Evolutionary conservation across 805 yeast species (phyloP).

Genomic region (Metschnikowia dekortorum): DNA sequence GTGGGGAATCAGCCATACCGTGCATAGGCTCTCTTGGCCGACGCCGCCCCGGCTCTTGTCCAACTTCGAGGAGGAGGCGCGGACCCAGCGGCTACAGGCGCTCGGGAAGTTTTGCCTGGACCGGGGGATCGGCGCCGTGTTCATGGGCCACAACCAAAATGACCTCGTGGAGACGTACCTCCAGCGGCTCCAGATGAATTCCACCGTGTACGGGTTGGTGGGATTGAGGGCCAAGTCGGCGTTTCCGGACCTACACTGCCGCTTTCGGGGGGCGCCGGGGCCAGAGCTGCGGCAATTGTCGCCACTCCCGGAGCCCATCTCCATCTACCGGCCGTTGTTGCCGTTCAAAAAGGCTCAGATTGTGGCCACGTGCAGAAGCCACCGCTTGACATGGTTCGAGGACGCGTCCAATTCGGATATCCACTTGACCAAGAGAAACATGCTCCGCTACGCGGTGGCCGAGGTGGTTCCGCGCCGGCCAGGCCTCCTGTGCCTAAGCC

Average conservation of each 20-base stretch:
- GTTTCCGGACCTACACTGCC: constrained; percentile 23
- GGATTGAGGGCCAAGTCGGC: constrained; percentile 42
- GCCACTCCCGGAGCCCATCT: not conserved
- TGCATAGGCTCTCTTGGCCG: constrained; percentile 23
- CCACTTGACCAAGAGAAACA: constrained; percentile 54
- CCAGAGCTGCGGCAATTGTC: no score
- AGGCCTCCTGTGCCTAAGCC: constrained; percentile 4
- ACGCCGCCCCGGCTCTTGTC: constrained; percentile 27
- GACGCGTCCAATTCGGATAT: constrained; percentile 60
- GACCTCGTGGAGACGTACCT: constrained; percentile 72
- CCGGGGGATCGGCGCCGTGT: constrained; percentile 31
- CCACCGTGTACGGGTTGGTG: constrained; percentile 49
- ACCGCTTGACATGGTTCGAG: constrained; percentile 58
- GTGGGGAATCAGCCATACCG: constrained; percentile 35
- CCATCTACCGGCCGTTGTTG: constrained; percentile 53
- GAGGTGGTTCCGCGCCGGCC: constrained; percentile 21
- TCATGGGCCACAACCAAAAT: constrained; percentile 65
- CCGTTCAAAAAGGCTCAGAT: constrained; percentile 41
- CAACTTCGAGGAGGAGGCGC: constrained; percentile 57
- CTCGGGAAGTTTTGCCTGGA: constrained; percentile 39
- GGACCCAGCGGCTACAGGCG: constrained; percentile 47
- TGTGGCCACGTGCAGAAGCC: constrained; percentile 39
- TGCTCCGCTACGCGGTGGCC: constrained; percentile 37
- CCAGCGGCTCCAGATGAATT: constrained; percentile 43
- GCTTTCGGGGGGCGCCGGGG: no score